Evolutionary conservation across 768 basidiomycete species (phyloP), one percentile per base, ranked within the genome.

Genomic region (Antrodiella citrinella): DNA sequence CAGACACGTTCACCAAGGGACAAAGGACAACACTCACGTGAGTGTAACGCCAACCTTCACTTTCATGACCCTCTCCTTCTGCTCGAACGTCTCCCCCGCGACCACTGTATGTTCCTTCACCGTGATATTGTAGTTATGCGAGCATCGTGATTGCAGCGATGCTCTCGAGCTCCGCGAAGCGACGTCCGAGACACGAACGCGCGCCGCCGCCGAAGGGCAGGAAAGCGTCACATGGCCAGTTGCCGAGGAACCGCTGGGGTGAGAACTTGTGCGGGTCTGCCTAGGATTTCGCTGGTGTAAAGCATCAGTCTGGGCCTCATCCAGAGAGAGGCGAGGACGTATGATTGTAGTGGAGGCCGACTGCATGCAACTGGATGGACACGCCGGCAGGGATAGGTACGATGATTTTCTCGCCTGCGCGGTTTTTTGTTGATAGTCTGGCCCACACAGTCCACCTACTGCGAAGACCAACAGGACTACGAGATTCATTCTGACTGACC

Each of bases 211-310:
- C 74, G 58, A 80, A 80, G 4, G 79, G 75, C 23, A 76, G 23
- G 58, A 78, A 80, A 0, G 78, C 79, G 58, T 80, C 77, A 26
- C 70, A 66, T 19, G 73, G 70, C 72, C 76, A 82, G 46, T 77
- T 73, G 15, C 45, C 49, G 21, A 80, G 62, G 65, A 80, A 80
- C 4, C 78, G 70, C 19, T 64, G 67, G 0, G 71, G 71, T 2
- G 60, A 60, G 60, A 71, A 73, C 13, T 49, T 50, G 26, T 62
- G 38, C 0, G 71, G 70, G 39, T 71, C 66, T 7, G 60, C 50
- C 71, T 71, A 72, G 60, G 69, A 70, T n/a, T 58, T 58, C 2
- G 69, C 70, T 71, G 54, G 9, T 19, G n/a, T 11, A 43, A 19
- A 26, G 26, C 18, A 20, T 51, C 43, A n/a, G 4, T 21, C 1